Evolutionary conservation across 192 early-diverging fungal species (phyloP).

Genomic region (Entomortierella lignicola): DNA sequence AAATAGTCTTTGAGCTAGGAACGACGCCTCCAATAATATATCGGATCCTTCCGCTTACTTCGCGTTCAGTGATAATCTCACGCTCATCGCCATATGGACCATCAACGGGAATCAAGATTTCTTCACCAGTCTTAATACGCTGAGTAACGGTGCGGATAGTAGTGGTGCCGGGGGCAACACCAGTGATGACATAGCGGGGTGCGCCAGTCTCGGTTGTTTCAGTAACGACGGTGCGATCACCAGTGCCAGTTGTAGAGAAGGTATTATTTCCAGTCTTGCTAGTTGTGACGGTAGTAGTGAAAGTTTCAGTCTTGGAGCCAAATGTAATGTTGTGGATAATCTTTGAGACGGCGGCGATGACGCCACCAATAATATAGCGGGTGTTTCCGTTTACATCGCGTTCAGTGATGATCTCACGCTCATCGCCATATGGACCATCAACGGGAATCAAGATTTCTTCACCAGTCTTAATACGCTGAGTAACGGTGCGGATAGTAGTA

Average conservation of each 20-base stretch:
- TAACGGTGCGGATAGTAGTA: slow-evolving; percentile 35
- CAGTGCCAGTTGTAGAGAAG: slow-evolving; percentile 48
- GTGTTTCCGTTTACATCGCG: slow-evolving; percentile 36
- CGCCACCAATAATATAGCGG: slow-evolving; percentile 44
- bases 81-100: slow-evolving; percentile 51
- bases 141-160: slow-evolving; percentile 53
- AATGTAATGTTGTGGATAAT: slow-evolving; percentile 38
- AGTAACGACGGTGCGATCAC: slow-evolving; percentile 42
- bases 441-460: slow-evolving; percentile 42
- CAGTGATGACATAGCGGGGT: slow-evolving; percentile 49
- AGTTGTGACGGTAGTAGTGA: slow-evolving; percentile 42
- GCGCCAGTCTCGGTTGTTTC: slow-evolving; percentile 44
- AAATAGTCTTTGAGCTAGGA: slow-evolving; percentile 25
- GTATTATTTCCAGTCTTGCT: slow-evolving; percentile 34
- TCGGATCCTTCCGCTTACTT: slow-evolving; percentile 42
- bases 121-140: slow-evolving; percentile 43
- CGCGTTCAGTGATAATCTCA: slow-evolving; percentile 40
- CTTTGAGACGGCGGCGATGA: slow-evolving; percentile 14
- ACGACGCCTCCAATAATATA: slow-evolving; percentile 48
- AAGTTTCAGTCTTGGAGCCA: slow-evolving; percentile 47
- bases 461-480: slow-evolving; percentile 44
- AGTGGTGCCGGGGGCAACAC: slow-evolving; percentile 40
- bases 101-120: slow-evolving; percentile 47
- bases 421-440: slow-evolving; percentile 33
- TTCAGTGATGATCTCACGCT: slow-evolving; percentile 31